These are phyloP conservation scores for Avena eriantha DNA, from an alignment of 176 grass and related monocot genomes.

Conservation along the genomic window DNA sequence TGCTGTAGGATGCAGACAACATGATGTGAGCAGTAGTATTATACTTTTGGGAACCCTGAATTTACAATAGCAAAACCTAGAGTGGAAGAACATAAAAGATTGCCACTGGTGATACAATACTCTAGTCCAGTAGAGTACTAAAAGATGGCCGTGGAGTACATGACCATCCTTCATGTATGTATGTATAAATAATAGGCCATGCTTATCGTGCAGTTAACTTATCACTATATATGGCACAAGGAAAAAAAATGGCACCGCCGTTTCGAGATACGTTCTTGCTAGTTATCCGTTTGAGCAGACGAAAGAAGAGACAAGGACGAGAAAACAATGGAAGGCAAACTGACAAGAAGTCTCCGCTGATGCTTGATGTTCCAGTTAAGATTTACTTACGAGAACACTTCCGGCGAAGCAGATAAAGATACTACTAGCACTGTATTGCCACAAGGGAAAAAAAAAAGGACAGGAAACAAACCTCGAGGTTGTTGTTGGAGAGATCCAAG, in stretches of 20 bases:
- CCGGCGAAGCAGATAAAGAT: too few species aligned
- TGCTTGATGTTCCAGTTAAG: too few species aligned
- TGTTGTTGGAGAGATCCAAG: constrained; percentile 94
- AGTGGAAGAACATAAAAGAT: constrained; percentile 18
- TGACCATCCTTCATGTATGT: constrained; percentile 16
- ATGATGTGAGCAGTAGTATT: not conserved
- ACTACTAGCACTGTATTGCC: too few species aligned
- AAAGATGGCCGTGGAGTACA: not conserved
- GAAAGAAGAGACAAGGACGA: constrained; percentile 12
- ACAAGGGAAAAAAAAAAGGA: not conserved
- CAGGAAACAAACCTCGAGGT: constrained; percentile 69
- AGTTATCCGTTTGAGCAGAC: constrained; percentile 26
- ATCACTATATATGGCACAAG: constrained; percentile 5
- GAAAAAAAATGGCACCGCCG: not conserved
- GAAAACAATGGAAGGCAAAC: not conserved
- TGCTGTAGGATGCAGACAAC: not conserved
- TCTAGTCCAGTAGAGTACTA: not conserved
- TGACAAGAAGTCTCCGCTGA: not conserved
- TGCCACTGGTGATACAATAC: not conserved
- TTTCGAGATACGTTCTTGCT: constrained; percentile 33
- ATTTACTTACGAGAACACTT: too few species aligned
- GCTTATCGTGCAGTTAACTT: constrained; percentile 52
- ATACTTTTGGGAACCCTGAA: not conserved
- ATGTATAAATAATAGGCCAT: constrained; percentile 33
- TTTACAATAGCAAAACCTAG: not conserved